These are phyloP conservation scores for Medicago lupulina DNA, from an alignment of 306 rosid genomes.

Conservation along the genomic window DNA sequence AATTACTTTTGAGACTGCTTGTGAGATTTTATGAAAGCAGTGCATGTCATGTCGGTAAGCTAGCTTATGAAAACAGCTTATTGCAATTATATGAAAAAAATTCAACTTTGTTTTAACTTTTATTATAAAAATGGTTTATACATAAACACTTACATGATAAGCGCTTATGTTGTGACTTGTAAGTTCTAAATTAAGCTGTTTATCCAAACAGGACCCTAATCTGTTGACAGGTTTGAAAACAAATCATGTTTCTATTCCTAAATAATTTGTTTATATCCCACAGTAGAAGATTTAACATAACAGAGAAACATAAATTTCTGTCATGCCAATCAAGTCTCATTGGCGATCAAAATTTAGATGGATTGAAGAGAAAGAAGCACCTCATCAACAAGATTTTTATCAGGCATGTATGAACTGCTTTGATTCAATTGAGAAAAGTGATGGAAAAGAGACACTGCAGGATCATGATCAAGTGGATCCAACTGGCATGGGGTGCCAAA, in stretches of 20 bases:
- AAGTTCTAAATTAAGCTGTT: not conserved
- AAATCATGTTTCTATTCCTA: not conserved
- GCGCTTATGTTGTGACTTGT: no score
- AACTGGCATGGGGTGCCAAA: conserved; percentile 42
- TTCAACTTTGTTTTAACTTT: no score
- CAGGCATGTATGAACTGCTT: conserved; percentile 31
- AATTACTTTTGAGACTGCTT: not conserved
- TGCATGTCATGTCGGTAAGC: no score
- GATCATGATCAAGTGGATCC: conserved; percentile 37
- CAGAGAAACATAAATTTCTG: not conserved
- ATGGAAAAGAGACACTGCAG: not conserved
- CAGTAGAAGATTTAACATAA: conserved; percentile 4
- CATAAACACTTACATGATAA: not conserved
- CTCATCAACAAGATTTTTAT: conserved; percentile 41
- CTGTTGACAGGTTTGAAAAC: not conserved
- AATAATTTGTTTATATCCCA: conserved; percentile 9
- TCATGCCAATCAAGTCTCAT: not conserved
- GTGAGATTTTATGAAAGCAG: not conserved
- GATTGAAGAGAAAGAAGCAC: conserved; percentile 42
- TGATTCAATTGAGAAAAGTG: not conserved
- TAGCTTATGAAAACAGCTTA: not conserved
- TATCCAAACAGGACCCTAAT: not conserved
- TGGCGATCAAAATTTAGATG: not conserved
- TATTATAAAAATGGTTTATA: no score
- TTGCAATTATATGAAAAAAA: no score